Evolutionary conservation across 495 filamentous ascomycete species (phyloP).

Genomic region (Penicillium dipodomyicola): DNA sequence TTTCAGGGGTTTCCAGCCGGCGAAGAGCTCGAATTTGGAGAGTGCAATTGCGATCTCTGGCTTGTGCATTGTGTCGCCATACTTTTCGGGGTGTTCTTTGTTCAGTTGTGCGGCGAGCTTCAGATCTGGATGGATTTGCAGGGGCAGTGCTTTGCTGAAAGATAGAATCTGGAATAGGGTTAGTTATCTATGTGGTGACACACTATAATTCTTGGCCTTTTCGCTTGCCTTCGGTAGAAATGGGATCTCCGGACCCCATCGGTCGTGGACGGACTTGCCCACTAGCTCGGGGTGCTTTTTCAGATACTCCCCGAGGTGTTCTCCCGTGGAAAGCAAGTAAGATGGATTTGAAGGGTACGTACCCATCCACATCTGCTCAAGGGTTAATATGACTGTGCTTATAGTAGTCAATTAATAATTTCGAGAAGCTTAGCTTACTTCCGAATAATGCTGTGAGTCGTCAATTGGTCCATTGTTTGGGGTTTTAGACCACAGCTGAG

Average conservation of each 20-base stretch:
- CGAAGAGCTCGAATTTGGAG: slow-evolving; percentile 75
- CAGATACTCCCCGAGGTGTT: slow-evolving; percentile 63
- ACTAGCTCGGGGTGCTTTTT: slow-evolving; percentile 64
- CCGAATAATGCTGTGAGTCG: slow-evolving; percentile 46
- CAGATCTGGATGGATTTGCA: slow-evolving; percentile 79
- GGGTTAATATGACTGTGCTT: not conserved
- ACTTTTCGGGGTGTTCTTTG: slow-evolving; percentile 59
- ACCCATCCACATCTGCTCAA: slow-evolving; percentile 70
- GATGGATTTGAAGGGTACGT: slow-evolving; percentile 73
- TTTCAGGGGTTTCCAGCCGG: slow-evolving; percentile 66
- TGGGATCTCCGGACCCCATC: slow-evolving; percentile 64
- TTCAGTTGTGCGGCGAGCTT: slow-evolving; percentile 61
- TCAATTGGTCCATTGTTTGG: slow-evolving; percentile 39
- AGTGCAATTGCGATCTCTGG: slow-evolving; percentile 79
- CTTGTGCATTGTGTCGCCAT: slow-evolving; percentile 75
- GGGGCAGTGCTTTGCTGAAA: slow-evolving; percentile 72
- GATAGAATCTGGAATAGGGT: slow-evolving; percentile 57
- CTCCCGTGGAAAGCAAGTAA: slow-evolving; percentile 57
- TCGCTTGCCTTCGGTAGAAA: slow-evolving; percentile 67
- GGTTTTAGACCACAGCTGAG: slow-evolving; percentile 43
- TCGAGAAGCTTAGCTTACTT: slow-evolving; percentile 28
- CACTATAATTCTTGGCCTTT: not conserved
- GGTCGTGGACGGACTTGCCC: slow-evolving; percentile 59
- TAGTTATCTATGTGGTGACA: not conserved
- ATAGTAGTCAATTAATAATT: not conserved